phyloP scores from a whole-genome alignment of 495 filamentous ascomycete genomes.

The Neurospora sp. region DNA sequence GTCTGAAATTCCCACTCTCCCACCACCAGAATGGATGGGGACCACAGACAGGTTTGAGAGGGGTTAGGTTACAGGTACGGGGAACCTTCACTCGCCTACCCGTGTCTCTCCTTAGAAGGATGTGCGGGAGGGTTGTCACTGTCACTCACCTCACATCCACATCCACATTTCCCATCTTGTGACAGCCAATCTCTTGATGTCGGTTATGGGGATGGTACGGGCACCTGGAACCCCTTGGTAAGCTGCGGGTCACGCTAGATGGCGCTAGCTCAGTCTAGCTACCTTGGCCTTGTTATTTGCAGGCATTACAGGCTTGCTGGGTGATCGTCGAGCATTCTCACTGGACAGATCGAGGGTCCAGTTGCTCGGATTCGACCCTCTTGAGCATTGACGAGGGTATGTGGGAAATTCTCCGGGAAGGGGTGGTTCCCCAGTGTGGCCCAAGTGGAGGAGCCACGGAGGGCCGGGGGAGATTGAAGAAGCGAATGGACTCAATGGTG shows the following conservation, averaged over 20 bases:
- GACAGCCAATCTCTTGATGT: not conserved
- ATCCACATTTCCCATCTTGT: not conserved
- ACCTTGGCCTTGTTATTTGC: not conserved
- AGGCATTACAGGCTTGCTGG: not conserved
- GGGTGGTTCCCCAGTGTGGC: not conserved
- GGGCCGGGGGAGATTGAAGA: not conserved
- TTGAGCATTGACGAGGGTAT: not conserved
- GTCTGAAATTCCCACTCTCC: not conserved
- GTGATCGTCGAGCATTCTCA: not conserved
- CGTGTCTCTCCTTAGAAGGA: not conserved
- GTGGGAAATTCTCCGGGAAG: not conserved
- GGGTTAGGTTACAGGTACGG: not conserved
- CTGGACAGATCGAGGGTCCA: not conserved
- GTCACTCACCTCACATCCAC: not conserved
- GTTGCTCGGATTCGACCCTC: not conserved
- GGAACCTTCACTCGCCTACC: not conserved
- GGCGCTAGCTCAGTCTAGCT: not conserved
- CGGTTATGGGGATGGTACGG: too few species aligned
- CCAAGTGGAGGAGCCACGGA: not conserved
- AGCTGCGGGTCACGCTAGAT: not conserved
- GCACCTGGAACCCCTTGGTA: not conserved
- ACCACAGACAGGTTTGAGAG: not conserved
- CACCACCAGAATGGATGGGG: not conserved
- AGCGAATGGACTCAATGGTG: not conserved
- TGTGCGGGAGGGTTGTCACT: not conserved